These are phyloP conservation scores for Thymus quinquecostatus DNA, from an alignment of 257 asterid species.

Conservation along the genomic window DNA sequence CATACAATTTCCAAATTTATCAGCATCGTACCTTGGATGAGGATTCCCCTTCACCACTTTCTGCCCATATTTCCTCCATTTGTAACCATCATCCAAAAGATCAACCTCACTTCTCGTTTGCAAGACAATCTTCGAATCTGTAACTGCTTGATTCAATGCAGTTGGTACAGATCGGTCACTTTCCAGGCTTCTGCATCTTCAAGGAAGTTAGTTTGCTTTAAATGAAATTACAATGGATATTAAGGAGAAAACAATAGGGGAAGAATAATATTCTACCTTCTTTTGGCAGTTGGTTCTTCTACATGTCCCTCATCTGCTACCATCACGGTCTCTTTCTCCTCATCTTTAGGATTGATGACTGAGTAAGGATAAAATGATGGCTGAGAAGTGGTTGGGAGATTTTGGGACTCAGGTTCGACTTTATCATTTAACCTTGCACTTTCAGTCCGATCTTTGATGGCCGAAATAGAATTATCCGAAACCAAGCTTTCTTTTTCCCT, in stretches of 20 bases:
- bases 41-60: conserved; percentile 92
- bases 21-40: conserved; percentile 69
- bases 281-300: conserved; percentile 68
- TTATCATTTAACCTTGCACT: conserved; percentile 34
- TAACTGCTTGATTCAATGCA: conserved; percentile 55
- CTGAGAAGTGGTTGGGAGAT: conserved; percentile 32
- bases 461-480: conserved; percentile 37
- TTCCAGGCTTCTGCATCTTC: conserved; percentile 62
- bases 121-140: conserved; percentile 76
- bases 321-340: conserved; percentile 34
- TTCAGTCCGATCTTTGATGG: conserved; percentile 35
- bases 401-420: conserved; percentile 32
- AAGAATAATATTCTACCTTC: conserved; percentile 50
- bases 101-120: conserved; percentile 95
- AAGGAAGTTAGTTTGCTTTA: conserved; percentile 2
- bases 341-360: conserved; percentile 34
- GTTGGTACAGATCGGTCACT: conserved; percentile 39
- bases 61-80: conserved; percentile 97
- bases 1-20: neutral
- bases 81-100: conserved; percentile 84
- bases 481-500: conserved; percentile 48
- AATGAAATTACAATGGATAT: neutral
- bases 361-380: conserved; percentile 39
- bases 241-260: neutral
- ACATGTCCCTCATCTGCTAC: conserved; percentile 47